These are phyloP conservation scores for Phalaenopsis hybrid DNA, from an alignment of 116 monocot genomes.

Conservation along the genomic window DNA sequence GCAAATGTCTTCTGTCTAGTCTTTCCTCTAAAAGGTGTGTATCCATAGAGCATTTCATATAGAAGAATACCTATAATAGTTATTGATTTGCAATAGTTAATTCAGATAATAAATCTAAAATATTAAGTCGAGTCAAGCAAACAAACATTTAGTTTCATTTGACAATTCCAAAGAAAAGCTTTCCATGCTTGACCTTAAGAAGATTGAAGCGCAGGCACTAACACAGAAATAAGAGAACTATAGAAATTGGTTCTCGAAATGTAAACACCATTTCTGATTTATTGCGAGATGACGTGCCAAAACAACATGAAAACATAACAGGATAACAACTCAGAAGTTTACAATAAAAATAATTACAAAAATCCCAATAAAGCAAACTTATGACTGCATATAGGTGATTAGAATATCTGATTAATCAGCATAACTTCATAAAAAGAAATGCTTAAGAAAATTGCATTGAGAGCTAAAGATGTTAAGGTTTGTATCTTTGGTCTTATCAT, in stretches of 20 bases:
- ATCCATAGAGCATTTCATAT: constrained; percentile 96
- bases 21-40: constrained; percentile 93
- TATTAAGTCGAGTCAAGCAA: background rate
- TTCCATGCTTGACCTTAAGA: no score
- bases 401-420: background rate
- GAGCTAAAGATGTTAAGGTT: no score
- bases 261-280: background rate
- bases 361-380: background rate
- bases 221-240: background rate
- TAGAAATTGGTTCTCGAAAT: background rate
- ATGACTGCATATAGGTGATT: background rate
- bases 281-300: background rate
- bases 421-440: background rate
- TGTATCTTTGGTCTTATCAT: no score
- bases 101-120: background rate
- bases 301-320: background rate
- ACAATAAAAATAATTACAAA: background rate
- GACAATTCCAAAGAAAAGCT: background rate
- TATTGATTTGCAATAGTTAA: background rate
- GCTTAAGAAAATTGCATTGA: background rate
- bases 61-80: constrained; percentile 69
- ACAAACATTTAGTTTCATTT: background rate
- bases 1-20: constrained; percentile 96
- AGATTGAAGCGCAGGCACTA: background rate
- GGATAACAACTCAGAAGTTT: background rate